A percentile compares a stretch with the other conserved stretches of the same genome.
These are phyloP conservation scores for Aeschynomene evenia DNA, from an alignment of 306 rosid species.

Conservation along the genomic window DNA sequence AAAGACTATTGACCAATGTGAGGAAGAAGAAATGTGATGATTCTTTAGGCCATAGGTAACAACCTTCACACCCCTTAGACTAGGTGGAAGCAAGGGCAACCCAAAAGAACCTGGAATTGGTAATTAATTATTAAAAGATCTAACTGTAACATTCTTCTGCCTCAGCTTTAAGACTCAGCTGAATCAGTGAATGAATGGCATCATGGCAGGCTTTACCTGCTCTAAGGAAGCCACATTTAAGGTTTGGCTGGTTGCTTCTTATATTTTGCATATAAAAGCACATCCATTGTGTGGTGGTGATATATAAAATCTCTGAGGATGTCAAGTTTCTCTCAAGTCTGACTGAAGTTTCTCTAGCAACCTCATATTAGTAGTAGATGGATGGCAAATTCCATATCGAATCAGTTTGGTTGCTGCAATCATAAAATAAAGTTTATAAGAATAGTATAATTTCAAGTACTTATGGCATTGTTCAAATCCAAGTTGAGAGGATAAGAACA, in stretches of 20 bases:
- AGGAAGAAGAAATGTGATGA: conserved; percentile 31
- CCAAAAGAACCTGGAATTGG: conserved; percentile 22
- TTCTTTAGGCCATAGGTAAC: conserved; percentile 36
- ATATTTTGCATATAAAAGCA: conserved; percentile 15
- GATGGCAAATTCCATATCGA: conserved; percentile 22
- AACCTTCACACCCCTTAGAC: conserved; percentile 44
- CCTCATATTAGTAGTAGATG: conserved; percentile 31
- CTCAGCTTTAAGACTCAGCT: conserved; percentile 36
- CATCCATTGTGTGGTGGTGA: conserved; percentile 1
- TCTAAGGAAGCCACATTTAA: conserved; percentile 24
- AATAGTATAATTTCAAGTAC: conserved; percentile 11
- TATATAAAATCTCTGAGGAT: conserved; percentile 16
- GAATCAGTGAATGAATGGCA: conserved; percentile 23
- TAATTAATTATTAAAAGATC: conserved; percentile 19
- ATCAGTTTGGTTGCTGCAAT: conserved; percentile 57
- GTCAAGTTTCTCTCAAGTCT: conserved; percentile 21
- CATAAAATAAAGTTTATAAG: conserved; percentile 22
- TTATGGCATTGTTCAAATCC: not conserved
- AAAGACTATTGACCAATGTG: conserved; percentile 29
- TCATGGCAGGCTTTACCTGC: conserved; percentile 22
- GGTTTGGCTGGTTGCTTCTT: conserved; percentile 32
- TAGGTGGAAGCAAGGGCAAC: conserved; percentile 31
- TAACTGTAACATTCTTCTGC: conserved; percentile 33
- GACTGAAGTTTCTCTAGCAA: conserved; percentile 37
- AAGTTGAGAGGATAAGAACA: not conserved